These are phyloP conservation scores for Stipa capillata DNA, from an alignment of 176 grass and related monocot genomes.

Conservation along the genomic window DNA sequence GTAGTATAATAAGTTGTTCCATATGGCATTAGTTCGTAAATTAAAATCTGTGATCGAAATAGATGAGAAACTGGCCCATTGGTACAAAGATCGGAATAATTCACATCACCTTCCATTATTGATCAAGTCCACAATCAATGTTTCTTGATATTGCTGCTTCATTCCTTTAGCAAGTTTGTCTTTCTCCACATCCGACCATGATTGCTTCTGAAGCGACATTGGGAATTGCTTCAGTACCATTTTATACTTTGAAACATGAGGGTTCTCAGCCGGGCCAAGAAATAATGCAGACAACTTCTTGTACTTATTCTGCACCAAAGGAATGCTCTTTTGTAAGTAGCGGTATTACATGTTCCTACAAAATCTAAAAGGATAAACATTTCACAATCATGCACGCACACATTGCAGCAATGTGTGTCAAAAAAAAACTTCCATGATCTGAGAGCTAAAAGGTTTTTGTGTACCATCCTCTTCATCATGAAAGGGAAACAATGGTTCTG, in stretches of 20 bases:
- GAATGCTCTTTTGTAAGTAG: background rate
- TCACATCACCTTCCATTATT: constrained; percentile 59
- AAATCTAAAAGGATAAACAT: background rate
- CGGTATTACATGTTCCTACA: background rate
- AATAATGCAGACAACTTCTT: constrained; percentile 47
- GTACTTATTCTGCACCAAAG: constrained; percentile 34
- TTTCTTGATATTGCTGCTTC: constrained; percentile 94
- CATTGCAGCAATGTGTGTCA: background rate
- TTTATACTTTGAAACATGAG: constrained; percentile 58
- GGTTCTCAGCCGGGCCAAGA: constrained; percentile 68
- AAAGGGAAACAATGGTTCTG: background rate
- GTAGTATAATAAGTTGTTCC: background rate
- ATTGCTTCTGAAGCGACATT: constrained; percentile 48
- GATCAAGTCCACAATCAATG: constrained; percentile 62
- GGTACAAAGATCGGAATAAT: background rate
- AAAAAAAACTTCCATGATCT: background rate
- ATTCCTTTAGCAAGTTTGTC: constrained; percentile 83
- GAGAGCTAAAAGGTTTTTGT: background rate
- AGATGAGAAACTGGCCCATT: background rate
- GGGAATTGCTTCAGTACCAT: constrained; percentile 66
- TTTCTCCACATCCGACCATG: constrained; percentile 71
- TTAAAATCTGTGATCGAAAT: background rate
- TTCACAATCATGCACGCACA: background rate
- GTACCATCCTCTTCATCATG: background rate
- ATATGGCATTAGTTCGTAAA: background rate